Evolutionary conservation across 1,284 basidiomycete genomes (phyloP), one percentile per base, ranked within the genome.

Genomic region (Puccinia coronata): DNA sequence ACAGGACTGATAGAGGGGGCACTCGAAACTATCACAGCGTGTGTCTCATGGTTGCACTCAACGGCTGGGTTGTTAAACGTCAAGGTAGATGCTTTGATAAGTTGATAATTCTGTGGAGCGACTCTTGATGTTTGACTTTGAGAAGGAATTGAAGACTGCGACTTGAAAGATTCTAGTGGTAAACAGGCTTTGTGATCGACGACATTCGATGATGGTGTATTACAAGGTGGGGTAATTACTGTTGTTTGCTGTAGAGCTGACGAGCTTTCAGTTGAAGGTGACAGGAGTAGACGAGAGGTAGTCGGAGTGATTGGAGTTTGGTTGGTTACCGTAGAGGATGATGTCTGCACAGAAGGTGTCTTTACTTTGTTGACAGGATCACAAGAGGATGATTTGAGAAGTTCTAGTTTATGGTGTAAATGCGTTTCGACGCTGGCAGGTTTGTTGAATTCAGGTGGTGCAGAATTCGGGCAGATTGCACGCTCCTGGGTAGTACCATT

Each of bases 61-160:
- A 14, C 6, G 31, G 39, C 12, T 47, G 39, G 20, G 39, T 43
- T 3, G 20, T 41, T 41, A 28, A 18, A 18, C 41, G 63, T 12
- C 43, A 31, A 28, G 36, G 63, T 28, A 34, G 31, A 2, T 31
- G 57, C n/a, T 59, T 59, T 34, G 57, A 59, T 16, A 25, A 16
- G 28, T 12, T 59, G 57, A 59, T 59, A 31, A 1, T 11, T 59
- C 9, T 28, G 28, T 59, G 28, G 57, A 34, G 57, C 4, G 11
- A 59, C 28, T 59, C 25, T 59, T 59, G 57, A 59, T 34, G 34
- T 59, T 59, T 59, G 57, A 59, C 31, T 16, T 59, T 59, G 57
- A 59, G 57, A 59, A 59, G 28, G 25, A 25, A 16, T 11, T 31
- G 57, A 25, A 59, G 57, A 9, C 57, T 59, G 57, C 18, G 57